Base-by-base conservation (phyloP, 2,329 filamentous ascomycete species). In the Alternaria sp. region DNA sequence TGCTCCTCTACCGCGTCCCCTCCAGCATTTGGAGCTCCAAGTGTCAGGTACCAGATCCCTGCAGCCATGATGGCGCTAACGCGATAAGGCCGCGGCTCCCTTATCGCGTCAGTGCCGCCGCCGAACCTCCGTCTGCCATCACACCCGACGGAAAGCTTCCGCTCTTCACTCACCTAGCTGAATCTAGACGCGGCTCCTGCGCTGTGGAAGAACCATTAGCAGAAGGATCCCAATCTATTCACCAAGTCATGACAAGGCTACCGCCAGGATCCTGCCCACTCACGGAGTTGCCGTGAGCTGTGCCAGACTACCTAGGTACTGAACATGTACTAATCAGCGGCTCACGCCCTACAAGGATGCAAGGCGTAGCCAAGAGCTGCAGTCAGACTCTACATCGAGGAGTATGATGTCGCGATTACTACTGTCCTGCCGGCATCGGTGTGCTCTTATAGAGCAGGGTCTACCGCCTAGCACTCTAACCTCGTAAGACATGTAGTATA, bases 21-120 rank as follows among this genome's bases (percentile, higher is more conserved):
- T 10, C 26, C 30, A 8, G 49, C 37, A 26, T 50, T 1, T n/a
- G 15, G 37, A 41, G 37, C n/a, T 55, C 61, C 61, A 62, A 61
- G 55, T 47, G 61, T 61, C 49, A 54, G 60, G 60, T 49, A 49
- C 50, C 21, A 37, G 43, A 59, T 58, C 54, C 59, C 57, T 61
- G 65, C 60, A 60, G 50, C 57, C 30, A 41, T 47, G 18, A 37
- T 30, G 18, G n/a, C 41, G 50, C 7, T 47, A 26, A 21, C 56
- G 30, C 26, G 11, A 60, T 51, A 55, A 15, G 61, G 15, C n/a
- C 11, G 63, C 58, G 50, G 51, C 46, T 55, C 50, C 57, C 55
- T 64, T 49, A 58, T 64, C 62, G 37, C 37, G 37, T 41, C 37
- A 53, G 28, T 30, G n/a, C 30, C 15, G 15, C 10, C 30, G 44